These are phyloP conservation scores for Diaporthe citrichinensis DNA, from an alignment of 2,329 filamentous ascomycete species.

Conservation along the genomic window DNA sequence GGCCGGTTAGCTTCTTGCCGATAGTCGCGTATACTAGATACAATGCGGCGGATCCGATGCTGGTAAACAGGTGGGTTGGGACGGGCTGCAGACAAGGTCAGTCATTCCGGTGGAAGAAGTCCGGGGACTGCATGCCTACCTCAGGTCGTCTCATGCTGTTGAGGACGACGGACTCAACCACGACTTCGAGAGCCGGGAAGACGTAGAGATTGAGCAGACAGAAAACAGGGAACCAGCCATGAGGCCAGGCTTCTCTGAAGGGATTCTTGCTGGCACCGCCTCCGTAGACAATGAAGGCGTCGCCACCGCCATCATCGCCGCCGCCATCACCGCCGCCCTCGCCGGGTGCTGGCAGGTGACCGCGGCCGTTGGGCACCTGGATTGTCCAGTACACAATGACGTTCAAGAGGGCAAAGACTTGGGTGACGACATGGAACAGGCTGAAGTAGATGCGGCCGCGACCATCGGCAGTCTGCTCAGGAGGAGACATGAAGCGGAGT, in stretches of 20 bases:
- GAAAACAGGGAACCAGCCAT: conserved; percentile 63
- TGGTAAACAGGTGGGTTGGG: conserved; percentile 58
- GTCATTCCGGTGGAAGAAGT: not conserved
- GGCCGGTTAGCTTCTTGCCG: conserved; percentile 61
- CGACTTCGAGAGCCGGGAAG: conserved; percentile 58
- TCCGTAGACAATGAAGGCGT: conserved; percentile 23
- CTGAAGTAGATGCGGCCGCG: conserved; percentile 63
- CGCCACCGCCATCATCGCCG: conserved; percentile 3
- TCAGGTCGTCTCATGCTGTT: conserved; percentile 68
- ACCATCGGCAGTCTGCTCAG: conserved; percentile 56
- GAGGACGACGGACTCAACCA: conserved; percentile 62
- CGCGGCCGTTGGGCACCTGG: conserved; percentile 55
- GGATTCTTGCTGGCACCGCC: conserved; percentile 15
- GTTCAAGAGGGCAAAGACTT: conserved; percentile 65
- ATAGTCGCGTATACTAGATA: conserved; percentile 66
- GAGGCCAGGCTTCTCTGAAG: conserved; percentile 64
- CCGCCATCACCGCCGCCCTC: conserved; percentile 35
- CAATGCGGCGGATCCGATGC: conserved; percentile 56
- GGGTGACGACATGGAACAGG: conserved; percentile 62
- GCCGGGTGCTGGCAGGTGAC: conserved; percentile 48
- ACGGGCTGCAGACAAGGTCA: conserved; percentile 55
- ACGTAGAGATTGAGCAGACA: conserved; percentile 62
- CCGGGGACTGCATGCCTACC: conserved; percentile 51
- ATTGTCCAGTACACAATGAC: conserved; percentile 64
- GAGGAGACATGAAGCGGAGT: conserved; percentile 60